Percentiles rank a stretch among this genome's conserved stretches.
These are phyloP conservation scores for Durio zibethinus DNA, from an alignment of 345 rosid species.

Conservation along the genomic window DNA sequence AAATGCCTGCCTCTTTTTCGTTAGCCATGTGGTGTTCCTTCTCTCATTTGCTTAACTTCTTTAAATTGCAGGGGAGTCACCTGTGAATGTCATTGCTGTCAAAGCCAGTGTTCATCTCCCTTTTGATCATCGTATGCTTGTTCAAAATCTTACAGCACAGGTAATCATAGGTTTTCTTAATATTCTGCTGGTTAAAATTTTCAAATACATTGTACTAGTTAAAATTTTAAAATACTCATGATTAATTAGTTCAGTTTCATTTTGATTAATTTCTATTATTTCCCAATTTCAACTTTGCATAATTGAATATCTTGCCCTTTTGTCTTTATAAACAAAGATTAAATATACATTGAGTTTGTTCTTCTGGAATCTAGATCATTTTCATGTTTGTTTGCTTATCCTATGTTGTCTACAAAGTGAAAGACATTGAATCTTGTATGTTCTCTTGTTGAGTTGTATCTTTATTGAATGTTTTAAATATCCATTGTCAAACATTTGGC, in stretches of 20 bases:
- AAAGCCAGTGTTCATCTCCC: conserved; percentile 83
- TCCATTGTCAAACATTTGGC: background rate
- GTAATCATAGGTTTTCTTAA: conserved; percentile 34
- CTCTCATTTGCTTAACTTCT: background rate
- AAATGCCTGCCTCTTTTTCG: background rate
- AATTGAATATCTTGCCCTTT: background rate
- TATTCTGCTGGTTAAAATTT: background rate
- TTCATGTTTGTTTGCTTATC: background rate
- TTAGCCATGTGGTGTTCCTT: background rate
- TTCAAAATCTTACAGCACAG: conserved; percentile 79
- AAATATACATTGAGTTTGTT: background rate
- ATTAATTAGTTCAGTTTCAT: background rate
- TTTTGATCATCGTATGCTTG: conserved; percentile 56
- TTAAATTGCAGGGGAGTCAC: conserved; percentile 50
- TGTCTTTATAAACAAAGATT: background rate
- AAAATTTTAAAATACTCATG: background rate
- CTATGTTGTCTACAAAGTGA: background rate
- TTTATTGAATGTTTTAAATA: background rate
- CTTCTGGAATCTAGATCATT: background rate
- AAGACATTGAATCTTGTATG: background rate
- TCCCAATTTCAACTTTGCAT: background rate
- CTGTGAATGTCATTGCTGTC: conserved; percentile 53
- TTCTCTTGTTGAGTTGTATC: background rate
- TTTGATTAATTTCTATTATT: background rate
- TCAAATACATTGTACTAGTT: background rate